Evolutionary conservation across 2,329 filamentous ascomycete species (phyloP), one percentile per base, ranked within the genome.

Genomic region (Parastagonospora nodorum): DNA sequence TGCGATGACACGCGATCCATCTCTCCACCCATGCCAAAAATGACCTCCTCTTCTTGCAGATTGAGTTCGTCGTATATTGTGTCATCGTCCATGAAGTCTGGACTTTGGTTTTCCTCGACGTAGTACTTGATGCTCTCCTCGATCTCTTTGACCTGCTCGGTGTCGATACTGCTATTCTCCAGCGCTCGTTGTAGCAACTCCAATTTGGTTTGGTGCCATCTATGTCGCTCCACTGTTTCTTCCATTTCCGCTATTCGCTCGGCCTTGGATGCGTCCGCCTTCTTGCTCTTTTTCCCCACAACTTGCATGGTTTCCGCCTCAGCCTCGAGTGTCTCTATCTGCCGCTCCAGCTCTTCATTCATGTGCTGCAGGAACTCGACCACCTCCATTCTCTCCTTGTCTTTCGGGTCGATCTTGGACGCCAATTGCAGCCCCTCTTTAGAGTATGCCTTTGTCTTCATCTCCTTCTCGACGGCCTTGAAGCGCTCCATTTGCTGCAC

Each of bases 361-460:
- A 90, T 92, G 50, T 79, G 84, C 55, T 86, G 87, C 39, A 99
- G 80, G 76, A 97, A 97, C 50, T 96, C 88, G 77, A 88, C 85
- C 28, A 89, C 83, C 66, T 97, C 93, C 55, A 89, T 81, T 77
- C 96, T 96, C 73, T 96, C 93, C 74, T 95, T 91, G 75, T 97
- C 94, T 73, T 92, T 96, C n/a, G 94, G 94, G 77, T 99, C 94
- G 58, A 97, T 83, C 76, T 96, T 95, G 43, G 91, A 88, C 24
- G 92, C 91, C 45, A 93, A 90, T 58, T 90, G 94, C 60, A 99
- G 79, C 38, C 94, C 94, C 77, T 97, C 94, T 81, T 99, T 97
- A 56, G 94, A 97, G 78, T 96, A 99, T 55, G 94, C 94, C 77
- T 99, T 99, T 50, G 94, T 99, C 82, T 99, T 99, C 94, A 99